Evolutionary conservation across 2,329 filamentous ascomycete species (phyloP).

Genomic region (Hyphodiscus sp.): DNA sequence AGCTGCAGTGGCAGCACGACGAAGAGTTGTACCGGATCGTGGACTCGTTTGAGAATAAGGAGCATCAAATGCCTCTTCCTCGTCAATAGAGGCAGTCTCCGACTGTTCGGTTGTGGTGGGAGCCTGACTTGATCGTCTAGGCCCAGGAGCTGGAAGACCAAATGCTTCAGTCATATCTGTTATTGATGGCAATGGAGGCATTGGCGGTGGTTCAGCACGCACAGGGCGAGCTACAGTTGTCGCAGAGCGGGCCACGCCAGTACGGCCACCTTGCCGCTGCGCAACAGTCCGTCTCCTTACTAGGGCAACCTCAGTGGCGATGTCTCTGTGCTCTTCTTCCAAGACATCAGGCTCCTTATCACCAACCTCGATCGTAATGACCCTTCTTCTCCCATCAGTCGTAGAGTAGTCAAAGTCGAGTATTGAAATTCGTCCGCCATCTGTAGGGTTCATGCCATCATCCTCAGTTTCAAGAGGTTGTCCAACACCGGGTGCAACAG

Average conservation of each 20-base stretch:
- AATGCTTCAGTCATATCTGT: conserved; percentile 16
- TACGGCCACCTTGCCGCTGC: conserved; percentile 45
- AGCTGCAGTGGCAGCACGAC: conserved; percentile 69
- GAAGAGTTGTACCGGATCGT: conserved; percentile 62
- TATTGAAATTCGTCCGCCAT: conserved; percentile 66
- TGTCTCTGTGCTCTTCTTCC: conserved; percentile 65
- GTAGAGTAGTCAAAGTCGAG: conserved; percentile 66
- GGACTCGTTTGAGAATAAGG: conserved; percentile 69
- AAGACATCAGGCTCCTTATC: conserved; percentile 62
- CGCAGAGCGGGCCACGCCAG: conserved; percentile 42
- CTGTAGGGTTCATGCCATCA: conserved; percentile 68
- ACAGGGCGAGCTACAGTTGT: conserved; percentile 32
- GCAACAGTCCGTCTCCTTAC: conserved; percentile 68
- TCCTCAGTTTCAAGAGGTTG: conserved; percentile 53
- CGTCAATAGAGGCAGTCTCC: conserved; percentile 25
- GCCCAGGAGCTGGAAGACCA: conserved; percentile 8
- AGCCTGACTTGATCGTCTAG: conserved; percentile 16
- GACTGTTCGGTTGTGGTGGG: conserved; percentile 12
- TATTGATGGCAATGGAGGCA: conserved; percentile 21
- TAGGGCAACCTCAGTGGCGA: conserved; percentile 73
- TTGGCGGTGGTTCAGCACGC: conserved; percentile 11
- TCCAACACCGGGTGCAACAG: conserved; percentile 64
- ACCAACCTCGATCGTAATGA: conserved; percentile 69
- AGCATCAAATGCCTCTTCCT: conserved; percentile 52
- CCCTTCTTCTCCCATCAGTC: conserved; percentile 46